phyloP scores from a whole-genome alignment of 352 stramenopile species.

The Phytophthora cajani region DNA sequence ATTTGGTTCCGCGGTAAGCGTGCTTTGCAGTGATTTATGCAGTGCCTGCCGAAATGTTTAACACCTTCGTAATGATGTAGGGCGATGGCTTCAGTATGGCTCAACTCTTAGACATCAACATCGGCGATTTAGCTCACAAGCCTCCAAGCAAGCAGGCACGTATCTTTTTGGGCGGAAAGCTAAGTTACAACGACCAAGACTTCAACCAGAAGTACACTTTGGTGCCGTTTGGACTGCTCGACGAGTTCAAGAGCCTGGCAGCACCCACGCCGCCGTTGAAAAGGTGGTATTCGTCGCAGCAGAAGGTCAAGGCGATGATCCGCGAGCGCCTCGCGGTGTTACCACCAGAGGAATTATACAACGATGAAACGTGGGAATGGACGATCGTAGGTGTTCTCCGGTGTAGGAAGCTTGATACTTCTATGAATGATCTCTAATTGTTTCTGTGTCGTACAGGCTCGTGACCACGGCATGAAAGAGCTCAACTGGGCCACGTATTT shows the following conservation, averaged over 20 bases:
- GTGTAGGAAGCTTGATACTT: not conserved
- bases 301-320: conserved; percentile 46
- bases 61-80: conserved; percentile 23
- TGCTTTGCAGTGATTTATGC: not conserved
- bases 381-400: conserved; percentile 71
- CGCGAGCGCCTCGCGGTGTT: conserved; percentile 47
- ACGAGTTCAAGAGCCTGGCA: conserved; percentile 52
- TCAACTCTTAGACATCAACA: conserved; percentile 52
- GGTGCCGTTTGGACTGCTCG: conserved; percentile 58
- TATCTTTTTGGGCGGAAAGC: conserved; percentile 87
- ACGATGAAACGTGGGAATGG: conserved; percentile 93
- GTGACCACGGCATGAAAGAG: conserved; percentile 78
- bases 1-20: conserved; percentile 38
- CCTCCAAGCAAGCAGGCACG: conserved; percentile 17
- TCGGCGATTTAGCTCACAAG: conserved; percentile 5
- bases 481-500: conserved; percentile 88
- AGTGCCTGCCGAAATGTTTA: not conserved
- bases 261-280: conserved; percentile 29
- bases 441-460: conserved; percentile 43
- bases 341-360: conserved; percentile 77
- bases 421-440: not conserved
- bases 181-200: conserved; percentile 72
- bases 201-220: conserved; percentile 59
- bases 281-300: conserved; percentile 56
- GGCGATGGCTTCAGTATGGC: conserved; percentile 56